Conservation (phyloP, 1,284 basidiomycete species). For the Hemileia vastatrix region DNA sequence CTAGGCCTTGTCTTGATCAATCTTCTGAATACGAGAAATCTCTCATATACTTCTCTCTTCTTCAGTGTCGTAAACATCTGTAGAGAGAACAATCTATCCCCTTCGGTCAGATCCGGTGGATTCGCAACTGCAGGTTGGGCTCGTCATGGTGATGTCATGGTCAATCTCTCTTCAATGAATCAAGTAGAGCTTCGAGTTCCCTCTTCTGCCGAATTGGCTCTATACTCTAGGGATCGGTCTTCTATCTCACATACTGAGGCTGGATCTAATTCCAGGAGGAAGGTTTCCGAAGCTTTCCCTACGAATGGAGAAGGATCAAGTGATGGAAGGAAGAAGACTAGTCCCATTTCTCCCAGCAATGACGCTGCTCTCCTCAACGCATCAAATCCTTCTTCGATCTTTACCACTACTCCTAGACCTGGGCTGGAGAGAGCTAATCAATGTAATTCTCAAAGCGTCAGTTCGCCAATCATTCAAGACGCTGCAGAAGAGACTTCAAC, state of each 20-base stretch:
- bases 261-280: not conserved
- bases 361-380: too few relatives aligned
- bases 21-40: not conserved
- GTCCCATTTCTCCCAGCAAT: too few relatives aligned
- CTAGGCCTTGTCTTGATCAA: not conserved
- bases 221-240: not conserved
- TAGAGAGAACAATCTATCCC: constrained; percentile 55
- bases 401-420: too few relatives aligned
- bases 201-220: constrained; percentile 34
- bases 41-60: not conserved
- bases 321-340: too few relatives aligned
- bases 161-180: constrained; percentile 62
- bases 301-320: too few relatives aligned
- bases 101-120: constrained; percentile 76
- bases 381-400: too few relatives aligned
- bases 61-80: too few relatives aligned
- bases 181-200: constrained; percentile 58
- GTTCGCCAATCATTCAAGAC: too few relatives aligned
- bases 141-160: constrained; percentile 67
- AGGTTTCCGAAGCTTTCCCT: too few relatives aligned
- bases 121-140: constrained; percentile 82
- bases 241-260: not conserved
- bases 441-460: too few relatives aligned
- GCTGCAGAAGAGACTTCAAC: too few relatives aligned
- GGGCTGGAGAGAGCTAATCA: too few relatives aligned